A percentile compares a stretch with the other conserved stretches of the same genome.
Evolutionary conservation across 768 basidiomycete genomes (phyloP).

Genomic region (Pholiota molesta): DNA sequence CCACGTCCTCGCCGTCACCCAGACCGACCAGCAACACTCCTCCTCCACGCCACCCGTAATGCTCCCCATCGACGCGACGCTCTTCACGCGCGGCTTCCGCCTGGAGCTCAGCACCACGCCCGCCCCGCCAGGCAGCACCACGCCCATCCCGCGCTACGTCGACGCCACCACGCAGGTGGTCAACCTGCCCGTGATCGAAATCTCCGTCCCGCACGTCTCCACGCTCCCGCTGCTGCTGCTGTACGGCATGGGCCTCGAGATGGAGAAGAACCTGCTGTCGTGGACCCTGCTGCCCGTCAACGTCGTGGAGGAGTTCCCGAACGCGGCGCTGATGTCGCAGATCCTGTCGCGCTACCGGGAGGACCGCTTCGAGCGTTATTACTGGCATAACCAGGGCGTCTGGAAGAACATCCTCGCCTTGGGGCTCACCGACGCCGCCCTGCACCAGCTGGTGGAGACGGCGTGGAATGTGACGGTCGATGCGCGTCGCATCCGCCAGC

Average conservation of each 20-base stretch:
- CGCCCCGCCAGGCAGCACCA: constrained; percentile 20
- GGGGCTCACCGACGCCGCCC: constrained; percentile 45
- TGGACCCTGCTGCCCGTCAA: constrained; percentile 55
- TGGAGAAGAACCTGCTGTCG: constrained; percentile 47
- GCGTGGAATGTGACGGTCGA: constrained; percentile 81
- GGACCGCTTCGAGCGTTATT: constrained; percentile 39
- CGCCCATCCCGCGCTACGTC: constrained; percentile 29
- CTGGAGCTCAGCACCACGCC: constrained; percentile 37
- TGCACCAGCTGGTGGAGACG: constrained; percentile 54
- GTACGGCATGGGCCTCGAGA: constrained; percentile 58
- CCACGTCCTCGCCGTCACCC: constrained; percentile 55
- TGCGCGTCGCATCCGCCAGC: constrained; percentile 43
- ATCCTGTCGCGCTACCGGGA: constrained; percentile 44
- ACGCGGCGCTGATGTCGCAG: constrained; percentile 58
- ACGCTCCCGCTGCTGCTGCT: constrained; percentile 62
- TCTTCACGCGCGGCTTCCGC: constrained; percentile 44
- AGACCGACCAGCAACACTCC: constrained; percentile 25
- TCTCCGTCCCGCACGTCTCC: constrained; percentile 53
- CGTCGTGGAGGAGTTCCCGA: constrained; percentile 64
- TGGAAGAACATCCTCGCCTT: constrained; percentile 67
- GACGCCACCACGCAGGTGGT: constrained; percentile 27
- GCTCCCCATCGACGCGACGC: constrained; percentile 53
- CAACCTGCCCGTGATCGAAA: constrained; percentile 54
- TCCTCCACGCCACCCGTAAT: constrained; percentile 38
- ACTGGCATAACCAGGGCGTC: constrained; percentile 56